These are phyloP conservation scores for Powellomyces hirtus DNA, from an alignment of 192 early-diverging fungal genomes.

Conservation along the genomic window DNA sequence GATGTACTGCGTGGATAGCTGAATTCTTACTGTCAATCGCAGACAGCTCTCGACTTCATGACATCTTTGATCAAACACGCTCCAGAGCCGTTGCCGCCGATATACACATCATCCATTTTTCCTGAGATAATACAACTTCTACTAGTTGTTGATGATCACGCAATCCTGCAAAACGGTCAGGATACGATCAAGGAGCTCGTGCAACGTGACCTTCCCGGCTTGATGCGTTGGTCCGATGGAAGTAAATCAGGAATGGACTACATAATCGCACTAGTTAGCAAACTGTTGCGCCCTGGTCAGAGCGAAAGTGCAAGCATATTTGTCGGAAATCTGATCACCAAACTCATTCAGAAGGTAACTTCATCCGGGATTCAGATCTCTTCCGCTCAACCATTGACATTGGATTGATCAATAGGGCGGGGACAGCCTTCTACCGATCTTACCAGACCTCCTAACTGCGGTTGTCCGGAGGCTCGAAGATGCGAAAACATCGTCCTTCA, in stretches of 20 bases:
- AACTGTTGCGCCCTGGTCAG: slow-evolving; percentile 69
- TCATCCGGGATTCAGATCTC: not conserved
- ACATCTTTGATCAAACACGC: slow-evolving; percentile 68
- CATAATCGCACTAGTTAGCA: slow-evolving; percentile 77
- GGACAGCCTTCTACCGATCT: slow-evolving; percentile 56
- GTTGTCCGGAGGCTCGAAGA: slow-evolving; percentile 68
- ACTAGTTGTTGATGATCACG: slow-evolving; percentile 64
- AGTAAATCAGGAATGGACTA: slow-evolving; percentile 70
- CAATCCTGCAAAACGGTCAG: slow-evolving; percentile 84
- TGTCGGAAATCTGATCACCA: slow-evolving; percentile 85
- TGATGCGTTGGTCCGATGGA: slow-evolving; percentile 67
- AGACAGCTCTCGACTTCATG: slow-evolving; percentile 72
- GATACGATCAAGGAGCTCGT: slow-evolving; percentile 79
- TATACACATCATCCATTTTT: slow-evolving; percentile 61
- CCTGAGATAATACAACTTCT: slow-evolving; percentile 76
- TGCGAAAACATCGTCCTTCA: slow-evolving; percentile 76
- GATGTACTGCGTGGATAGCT: not conserved
- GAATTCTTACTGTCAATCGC: no score
- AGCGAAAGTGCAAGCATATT: slow-evolving; percentile 82
- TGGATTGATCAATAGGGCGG: slow-evolving; percentile 43
- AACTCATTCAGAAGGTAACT: slow-evolving; percentile 72
- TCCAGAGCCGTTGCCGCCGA: slow-evolving; percentile 67
- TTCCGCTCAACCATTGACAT: no score
- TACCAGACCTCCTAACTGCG: slow-evolving; percentile 78
- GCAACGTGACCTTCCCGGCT: slow-evolving; percentile 69